Evolutionary conservation across 306 rosid species (phyloP).

Genomic region (Quercus mongolica): DNA sequence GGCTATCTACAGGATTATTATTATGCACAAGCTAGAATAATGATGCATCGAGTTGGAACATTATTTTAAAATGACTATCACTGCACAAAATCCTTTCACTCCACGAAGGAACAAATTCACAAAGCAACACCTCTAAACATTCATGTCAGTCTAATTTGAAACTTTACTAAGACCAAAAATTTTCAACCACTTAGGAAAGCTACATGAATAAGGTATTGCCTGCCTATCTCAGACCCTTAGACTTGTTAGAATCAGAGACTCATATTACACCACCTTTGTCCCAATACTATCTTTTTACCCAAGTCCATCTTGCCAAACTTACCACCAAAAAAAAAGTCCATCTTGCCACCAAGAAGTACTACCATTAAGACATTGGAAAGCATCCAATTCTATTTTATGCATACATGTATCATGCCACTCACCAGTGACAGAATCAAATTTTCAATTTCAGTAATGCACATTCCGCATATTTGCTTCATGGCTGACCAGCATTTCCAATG

Average conservation of each 20-base stretch:
- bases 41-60: background rate
- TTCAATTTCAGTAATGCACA: background rate
- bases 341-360: background rate
- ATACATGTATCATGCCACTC: background rate
- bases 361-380: background rate
- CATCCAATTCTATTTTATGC: background rate
- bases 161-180: background rate
- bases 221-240: background rate
- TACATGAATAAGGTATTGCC: background rate
- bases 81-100: background rate
- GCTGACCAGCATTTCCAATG: background rate
- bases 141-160: background rate
- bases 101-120: no score
- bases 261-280: background rate
- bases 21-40: background rate
- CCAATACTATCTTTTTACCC: background rate
- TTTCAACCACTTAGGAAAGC: background rate
- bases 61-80: background rate
- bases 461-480: background rate
- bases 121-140: background rate
- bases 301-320: background rate
- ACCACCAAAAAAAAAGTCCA: background rate
- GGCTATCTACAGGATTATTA: background rate
- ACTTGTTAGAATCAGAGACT: background rate
- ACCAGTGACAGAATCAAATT: background rate